phyloP scores from a whole-genome alignment of 345 rosid genomes.

The Moricandia moricandioides region DNA sequence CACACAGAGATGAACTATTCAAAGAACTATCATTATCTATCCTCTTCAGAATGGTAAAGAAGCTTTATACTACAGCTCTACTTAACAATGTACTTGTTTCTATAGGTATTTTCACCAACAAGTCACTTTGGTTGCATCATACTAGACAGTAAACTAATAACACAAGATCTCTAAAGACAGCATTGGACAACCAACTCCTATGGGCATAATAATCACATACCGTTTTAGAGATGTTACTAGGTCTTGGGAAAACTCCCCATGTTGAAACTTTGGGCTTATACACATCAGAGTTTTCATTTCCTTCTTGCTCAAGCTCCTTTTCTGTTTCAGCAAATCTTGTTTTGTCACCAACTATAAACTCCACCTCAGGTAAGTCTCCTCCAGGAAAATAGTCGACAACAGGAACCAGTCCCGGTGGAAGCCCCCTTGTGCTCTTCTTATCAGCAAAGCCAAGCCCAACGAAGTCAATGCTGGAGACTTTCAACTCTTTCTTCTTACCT shows the following conservation, averaged over 20 bases:
- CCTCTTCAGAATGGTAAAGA: background rate
- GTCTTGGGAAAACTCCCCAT: conserved; percentile 93
- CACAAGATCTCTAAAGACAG: background rate
- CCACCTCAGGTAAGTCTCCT: conserved; percentile 69
- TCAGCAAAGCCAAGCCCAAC: conserved; percentile 80
- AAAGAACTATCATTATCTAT: background rate
- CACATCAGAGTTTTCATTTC: conserved; percentile 47
- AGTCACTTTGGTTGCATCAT: conserved; percentile 1
- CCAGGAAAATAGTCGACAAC: conserved; percentile 52
- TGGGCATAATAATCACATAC: conserved; percentile 36
- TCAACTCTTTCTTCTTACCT: conserved; percentile 42
- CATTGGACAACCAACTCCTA: background rate
- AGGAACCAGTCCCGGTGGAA: conserved; percentile 80
- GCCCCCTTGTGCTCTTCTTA: conserved; percentile 63
- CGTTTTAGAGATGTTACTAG: conserved; percentile 77
- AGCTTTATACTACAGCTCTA: background rate
- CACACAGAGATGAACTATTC: background rate
- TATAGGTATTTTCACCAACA: background rate
- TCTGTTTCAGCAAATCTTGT: conserved; percentile 47
- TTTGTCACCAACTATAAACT: conserved; percentile 81
- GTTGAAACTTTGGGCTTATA: conserved; percentile 89
- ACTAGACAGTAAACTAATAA: background rate
- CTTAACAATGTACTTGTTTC: background rate
- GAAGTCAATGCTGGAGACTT: conserved; percentile 69
- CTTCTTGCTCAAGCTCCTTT: conserved; percentile 36